A percentile compares a stretch with the other conserved stretches of the same genome.
Conservation (phyloP, 495 filamentous ascomycete species). For the Choiromyces venosus region DNA sequence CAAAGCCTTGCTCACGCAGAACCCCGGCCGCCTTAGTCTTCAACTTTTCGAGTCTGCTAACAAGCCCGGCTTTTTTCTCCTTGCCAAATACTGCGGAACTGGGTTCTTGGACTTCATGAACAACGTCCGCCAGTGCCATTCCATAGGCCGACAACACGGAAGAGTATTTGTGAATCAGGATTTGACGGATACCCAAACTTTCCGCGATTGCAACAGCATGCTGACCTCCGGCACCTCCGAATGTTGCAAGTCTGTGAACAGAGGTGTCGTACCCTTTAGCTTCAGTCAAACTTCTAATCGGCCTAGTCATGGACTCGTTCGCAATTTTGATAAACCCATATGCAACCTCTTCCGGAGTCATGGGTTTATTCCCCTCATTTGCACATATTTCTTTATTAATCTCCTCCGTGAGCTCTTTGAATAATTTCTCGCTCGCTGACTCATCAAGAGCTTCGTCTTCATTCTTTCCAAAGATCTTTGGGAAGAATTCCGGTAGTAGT, state of each 20-base stretch:
- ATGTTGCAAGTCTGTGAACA: constrained; percentile 80
- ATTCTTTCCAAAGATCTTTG: constrained; percentile 90
- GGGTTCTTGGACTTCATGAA: constrained; percentile 86
- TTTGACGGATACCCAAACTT: constrained; percentile 76
- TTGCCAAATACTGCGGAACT: constrained; percentile 73
- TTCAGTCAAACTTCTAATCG: constrained; percentile 87
- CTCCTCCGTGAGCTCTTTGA: constrained; percentile 69
- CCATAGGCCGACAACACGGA: constrained; percentile 94
- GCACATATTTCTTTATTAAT: constrained; percentile 60
- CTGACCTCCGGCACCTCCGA: constrained; percentile 93
- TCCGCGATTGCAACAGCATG: constrained; percentile 95
- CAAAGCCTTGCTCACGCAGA: constrained; percentile 69
- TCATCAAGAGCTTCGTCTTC: constrained; percentile 82
- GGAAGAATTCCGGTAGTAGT: constrained; percentile 89
- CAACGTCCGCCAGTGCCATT: constrained; percentile 93
- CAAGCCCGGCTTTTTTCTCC: constrained; percentile 51
- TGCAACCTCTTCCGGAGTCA: constrained; percentile 82
- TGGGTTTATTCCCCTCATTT: constrained; percentile 58
- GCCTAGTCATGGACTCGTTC: constrained; percentile 92
- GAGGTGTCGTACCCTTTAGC: constrained; percentile 90
- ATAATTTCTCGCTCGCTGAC: constrained; percentile 67
- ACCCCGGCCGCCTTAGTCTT: constrained; percentile 62
- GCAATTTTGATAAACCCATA: constrained; percentile 88
- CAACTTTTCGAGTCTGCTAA: constrained; percentile 56
- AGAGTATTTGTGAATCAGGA: constrained; percentile 85